phyloP scores from a whole-genome alignment of 2,329 filamentous ascomycete species.

The Davidsoniella australis region DNA sequence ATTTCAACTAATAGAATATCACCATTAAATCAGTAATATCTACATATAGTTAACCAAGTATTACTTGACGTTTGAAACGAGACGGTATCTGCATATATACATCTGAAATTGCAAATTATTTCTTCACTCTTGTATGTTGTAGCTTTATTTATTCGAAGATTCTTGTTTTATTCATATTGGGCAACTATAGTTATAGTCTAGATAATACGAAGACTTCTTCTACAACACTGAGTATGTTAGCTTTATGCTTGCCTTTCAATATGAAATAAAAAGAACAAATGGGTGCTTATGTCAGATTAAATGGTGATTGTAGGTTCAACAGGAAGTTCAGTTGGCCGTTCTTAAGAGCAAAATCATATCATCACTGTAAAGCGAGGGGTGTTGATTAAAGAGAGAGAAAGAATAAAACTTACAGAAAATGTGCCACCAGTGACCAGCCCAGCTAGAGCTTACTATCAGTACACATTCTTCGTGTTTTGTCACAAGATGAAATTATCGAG shows the following conservation, averaged over 20 bases:
- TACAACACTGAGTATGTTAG: neutral
- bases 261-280: neutral
- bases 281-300: constrained; percentile 3
- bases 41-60: no score
- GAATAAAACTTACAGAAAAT: constrained; percentile 2
- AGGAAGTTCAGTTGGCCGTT: constrained; percentile 45
- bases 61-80: neutral
- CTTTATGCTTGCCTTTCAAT: neutral
- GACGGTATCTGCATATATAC: neutral
- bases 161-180: no score
- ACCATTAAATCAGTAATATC: no score
- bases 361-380: constrained; percentile 27
- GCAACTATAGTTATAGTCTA: no score
- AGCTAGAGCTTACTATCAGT: no score
- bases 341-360: constrained; percentile 39
- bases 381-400: constrained; percentile 1
- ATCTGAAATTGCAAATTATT: no score
- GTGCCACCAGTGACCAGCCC: neutral
- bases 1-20: no score
- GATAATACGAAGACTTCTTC: no score
- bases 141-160: no score
- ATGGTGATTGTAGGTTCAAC: constrained; percentile 10
- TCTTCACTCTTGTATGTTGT: no score
- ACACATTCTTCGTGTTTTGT: no score
- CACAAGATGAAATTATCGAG: neutral